Base-by-base conservation (phyloP, 2,329 filamentous ascomycete species). In the Conoideocrella luteorostrata region DNA sequence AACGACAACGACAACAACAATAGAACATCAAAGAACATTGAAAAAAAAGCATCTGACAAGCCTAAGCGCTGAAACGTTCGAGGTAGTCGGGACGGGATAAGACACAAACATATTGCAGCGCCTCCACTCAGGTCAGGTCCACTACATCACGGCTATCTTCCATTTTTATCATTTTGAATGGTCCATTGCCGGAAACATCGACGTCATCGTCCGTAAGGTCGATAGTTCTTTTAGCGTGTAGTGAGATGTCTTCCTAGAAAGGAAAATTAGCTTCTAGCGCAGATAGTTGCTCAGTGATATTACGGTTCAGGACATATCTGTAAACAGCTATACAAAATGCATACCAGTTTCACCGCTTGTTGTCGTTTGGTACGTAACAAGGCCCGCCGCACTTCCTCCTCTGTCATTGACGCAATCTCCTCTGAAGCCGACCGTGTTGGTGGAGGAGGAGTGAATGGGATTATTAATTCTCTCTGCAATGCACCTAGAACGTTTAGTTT, bases 391-490 rank as follows among this genome's bases (percentile, higher is more conserved):
- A 56, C 47, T 7, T 59, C 47, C 4, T 15, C 36, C 2, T 47
- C 39, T 1, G 50, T 47, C 7, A 59, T 44, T 7, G 11, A 15
- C 11, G 39, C 36, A 13, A 58, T 37, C 7, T 23, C 22, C 4
- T 35, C 28, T 12, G 29, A 26, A 22, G 48, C 29, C 2, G 12
- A 9, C 5, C 12, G 7, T 23, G 23, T 20, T 1, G 40, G 36
- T 3, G 50, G 37, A 1, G 51, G 45, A 7, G 48, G 45, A 13
- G 41, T 21, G 7, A 5, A 49, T 33, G 53, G 54, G 1, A 59
- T 49, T 4, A 59, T 50, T 47, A 56, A 45, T 30, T 51, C 48
- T 5, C 36, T 40, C 15, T 54, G 47, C 6, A 59, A 46, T 0
- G 50, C 49, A 28, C 49, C 57, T 60, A 22, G 11, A 26, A 34